Evolutionary conservation across 352 stramenopile genomes (phyloP).

Genomic region (Thalassiosira livingstoniorum): DNA sequence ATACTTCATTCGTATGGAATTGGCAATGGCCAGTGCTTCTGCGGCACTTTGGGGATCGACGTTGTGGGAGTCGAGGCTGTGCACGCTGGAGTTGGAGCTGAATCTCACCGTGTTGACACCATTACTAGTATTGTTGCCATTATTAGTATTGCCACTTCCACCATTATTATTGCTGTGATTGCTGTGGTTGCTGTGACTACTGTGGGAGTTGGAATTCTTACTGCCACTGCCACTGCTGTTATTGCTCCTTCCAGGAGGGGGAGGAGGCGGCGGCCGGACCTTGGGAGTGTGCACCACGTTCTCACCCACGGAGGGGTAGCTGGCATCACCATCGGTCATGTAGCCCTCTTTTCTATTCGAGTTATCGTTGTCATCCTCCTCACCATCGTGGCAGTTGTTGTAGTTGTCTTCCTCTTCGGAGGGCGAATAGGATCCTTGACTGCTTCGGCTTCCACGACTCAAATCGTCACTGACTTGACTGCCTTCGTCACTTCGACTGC

Average conservation of each 20-base stretch:
- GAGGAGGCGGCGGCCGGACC: background rate
- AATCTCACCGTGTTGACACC: background rate
- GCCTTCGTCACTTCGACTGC: background rate
- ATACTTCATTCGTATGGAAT: background rate
- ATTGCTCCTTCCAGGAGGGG: background rate
- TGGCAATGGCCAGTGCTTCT: background rate
- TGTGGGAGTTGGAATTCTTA: too few relatives aligned
- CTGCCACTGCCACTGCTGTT: background rate
- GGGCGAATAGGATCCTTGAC: too few relatives aligned
- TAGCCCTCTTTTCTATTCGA: too few relatives aligned
- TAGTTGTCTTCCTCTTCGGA: too few relatives aligned
- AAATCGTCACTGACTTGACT: background rate
- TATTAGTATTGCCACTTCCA: background rate
- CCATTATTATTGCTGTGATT: background rate
- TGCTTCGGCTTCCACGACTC: too few relatives aligned
- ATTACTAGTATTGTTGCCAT: background rate
- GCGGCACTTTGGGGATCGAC: background rate
- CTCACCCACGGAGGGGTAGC: too few relatives aligned
- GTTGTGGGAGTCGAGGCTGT: background rate
- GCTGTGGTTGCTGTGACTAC: background rate
- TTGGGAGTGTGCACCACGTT: slow-evolving; percentile 7
- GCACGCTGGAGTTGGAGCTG: background rate
- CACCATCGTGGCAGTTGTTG: too few relatives aligned
- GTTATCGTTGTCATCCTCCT: too few relatives aligned
- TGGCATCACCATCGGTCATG: too few relatives aligned